Conservation (phyloP, 2,329 filamentous ascomycete genomes). For the Xylariaceae sp. region DNA sequence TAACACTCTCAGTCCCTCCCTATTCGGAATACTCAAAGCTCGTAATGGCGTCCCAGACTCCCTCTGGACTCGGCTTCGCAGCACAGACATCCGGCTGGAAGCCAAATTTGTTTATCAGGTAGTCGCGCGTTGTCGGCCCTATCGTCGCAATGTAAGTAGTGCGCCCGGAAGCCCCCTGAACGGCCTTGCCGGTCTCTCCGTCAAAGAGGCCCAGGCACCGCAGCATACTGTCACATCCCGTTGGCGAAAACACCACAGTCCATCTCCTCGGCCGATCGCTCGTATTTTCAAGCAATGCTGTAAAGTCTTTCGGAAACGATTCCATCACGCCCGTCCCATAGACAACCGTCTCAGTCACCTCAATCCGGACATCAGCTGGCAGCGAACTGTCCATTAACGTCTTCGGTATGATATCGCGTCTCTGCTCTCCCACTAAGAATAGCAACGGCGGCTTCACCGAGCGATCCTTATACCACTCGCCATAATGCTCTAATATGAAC, state of each 20-base stretch:
- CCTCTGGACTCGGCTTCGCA: conserved; percentile 73
- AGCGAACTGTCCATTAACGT: conserved; percentile 60
- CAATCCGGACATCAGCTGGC: conserved; percentile 47
- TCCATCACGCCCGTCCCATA: conserved; percentile 83
- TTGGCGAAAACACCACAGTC: conserved; percentile 71
- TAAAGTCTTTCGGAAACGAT: conserved; percentile 67
- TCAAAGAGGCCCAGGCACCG: conserved; percentile 47
- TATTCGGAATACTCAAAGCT: conserved; percentile 13
- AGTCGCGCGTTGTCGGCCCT: conserved; percentile 82
- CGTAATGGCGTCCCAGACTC: conserved; percentile 64
- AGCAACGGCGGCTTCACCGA: conserved; percentile 58
- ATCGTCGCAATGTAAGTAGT: conserved; percentile 75
- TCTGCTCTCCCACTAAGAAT: conserved; percentile 86
- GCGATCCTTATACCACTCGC: conserved; percentile 41
- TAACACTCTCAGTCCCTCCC: neutral
- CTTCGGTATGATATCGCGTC: conserved; percentile 83
- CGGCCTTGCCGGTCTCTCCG: conserved; percentile 38
- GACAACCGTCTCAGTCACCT: conserved; percentile 73
- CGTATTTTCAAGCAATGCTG: conserved; percentile 43
- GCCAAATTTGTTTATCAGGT: conserved; percentile 59
- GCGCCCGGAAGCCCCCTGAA: conserved; percentile 26
- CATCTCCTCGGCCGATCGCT: conserved; percentile 47
- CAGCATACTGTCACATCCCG: conserved; percentile 58
- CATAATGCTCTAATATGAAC: conserved; percentile 77
- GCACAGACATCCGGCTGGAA: conserved; percentile 77